phyloP scores from a whole-genome alignment of 192 early-diverging fungal species.

The Diversispora eburnea region DNA sequence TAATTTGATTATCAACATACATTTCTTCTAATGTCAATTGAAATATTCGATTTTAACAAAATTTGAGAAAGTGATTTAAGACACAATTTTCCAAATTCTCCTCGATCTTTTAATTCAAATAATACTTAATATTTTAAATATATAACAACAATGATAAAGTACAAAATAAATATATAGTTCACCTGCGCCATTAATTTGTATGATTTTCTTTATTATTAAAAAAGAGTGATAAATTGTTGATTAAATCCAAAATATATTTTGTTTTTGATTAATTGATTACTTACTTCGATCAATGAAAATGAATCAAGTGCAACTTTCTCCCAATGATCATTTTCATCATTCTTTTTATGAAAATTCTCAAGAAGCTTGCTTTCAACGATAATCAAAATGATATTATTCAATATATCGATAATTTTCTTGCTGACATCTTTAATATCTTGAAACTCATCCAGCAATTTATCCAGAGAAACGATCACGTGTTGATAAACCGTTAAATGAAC shows the following conservation, averaged over 20 bases:
- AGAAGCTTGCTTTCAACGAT: neutral
- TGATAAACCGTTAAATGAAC: neutral
- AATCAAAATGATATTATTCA: neutral
- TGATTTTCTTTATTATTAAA: neutral
- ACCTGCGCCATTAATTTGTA: neutral
- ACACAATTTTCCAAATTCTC: neutral
- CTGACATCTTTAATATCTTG: neutral
- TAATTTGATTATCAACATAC: neutral
- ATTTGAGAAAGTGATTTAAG: neutral
- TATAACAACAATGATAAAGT: neutral
- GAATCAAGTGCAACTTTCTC: conserved; percentile 13
- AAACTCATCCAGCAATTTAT: conserved; percentile 1
- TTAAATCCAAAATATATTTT: neutral
- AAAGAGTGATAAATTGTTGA: neutral
- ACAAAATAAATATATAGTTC: neutral
- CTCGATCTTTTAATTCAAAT: neutral
- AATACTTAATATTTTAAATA: neutral
- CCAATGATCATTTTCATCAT: conserved; percentile 19
- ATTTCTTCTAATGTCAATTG: neutral
- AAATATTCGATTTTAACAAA: neutral
- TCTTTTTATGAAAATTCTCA: neutral
- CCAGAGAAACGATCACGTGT: neutral
- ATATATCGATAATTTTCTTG: neutral
- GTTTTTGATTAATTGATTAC: neutral
- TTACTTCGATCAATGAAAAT: conserved; percentile 12